These are phyloP conservation scores for Mycena floridula DNA, from an alignment of 768 basidiomycete genomes.

Conservation along the genomic window DNA sequence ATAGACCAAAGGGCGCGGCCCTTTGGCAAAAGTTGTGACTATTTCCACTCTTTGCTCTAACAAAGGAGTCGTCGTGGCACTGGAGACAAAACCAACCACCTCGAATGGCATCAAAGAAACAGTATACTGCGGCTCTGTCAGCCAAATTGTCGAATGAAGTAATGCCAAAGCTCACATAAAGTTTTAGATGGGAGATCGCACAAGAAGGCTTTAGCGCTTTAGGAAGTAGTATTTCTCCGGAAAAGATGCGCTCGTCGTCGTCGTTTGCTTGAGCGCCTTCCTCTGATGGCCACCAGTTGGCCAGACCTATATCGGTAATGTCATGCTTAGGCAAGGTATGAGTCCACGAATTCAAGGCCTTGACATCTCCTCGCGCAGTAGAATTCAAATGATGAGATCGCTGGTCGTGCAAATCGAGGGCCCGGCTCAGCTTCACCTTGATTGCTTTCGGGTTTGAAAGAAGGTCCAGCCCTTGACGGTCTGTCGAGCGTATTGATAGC, in stretches of 20 bases:
- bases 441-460: slow-evolving; percentile 4
- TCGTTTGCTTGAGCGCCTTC: background rate
- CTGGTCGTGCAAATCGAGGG: slow-evolving; percentile 1
- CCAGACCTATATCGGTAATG: background rate
- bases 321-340: background rate
- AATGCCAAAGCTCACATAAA: background rate
- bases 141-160: background rate
- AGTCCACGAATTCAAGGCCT: background rate
- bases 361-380: background rate
- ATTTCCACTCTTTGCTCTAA: slow-evolving; percentile 5
- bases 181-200: slow-evolving; percentile 1
- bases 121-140: background rate
- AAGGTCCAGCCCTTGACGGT: slow-evolving; percentile 7
- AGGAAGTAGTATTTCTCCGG: slow-evolving; percentile 5
- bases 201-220: slow-evolving; percentile 7
- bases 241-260: background rate
- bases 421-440: slow-evolving; percentile 4
- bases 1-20: slow-evolving; percentile 1
- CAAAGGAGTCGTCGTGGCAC: background rate
- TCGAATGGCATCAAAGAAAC: background rate
- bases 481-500: slow-evolving; percentile 2
- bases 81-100: background rate
- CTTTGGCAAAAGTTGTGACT: slow-evolving; percentile 2
- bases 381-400: too few relatives aligned
- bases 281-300: slow-evolving; percentile 1